Base-by-base conservation (phyloP, 306 rosid species). In the Vicia sativa region DNA sequence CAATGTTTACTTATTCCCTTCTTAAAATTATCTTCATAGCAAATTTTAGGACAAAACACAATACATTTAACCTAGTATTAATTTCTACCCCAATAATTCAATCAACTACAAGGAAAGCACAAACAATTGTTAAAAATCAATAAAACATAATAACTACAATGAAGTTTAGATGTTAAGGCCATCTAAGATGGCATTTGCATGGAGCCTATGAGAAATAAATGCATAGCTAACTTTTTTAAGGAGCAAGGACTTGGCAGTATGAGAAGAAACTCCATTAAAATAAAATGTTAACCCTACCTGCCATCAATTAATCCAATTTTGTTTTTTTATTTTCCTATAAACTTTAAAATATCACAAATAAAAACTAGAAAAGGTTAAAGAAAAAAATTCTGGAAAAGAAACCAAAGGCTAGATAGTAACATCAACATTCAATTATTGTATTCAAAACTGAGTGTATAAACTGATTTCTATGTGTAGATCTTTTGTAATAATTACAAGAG, bases 401-500 rank as follows among this genome's bases (percentile, higher is more conserved):
- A 57, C 56, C 56, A 13, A 74, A 74, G 49, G 34, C 67, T 61
- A 2, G 49, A 44, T 28, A 55, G 35, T 59, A 72, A 68, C 48
- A 38, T 60, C n/a, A 56, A 14, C 26, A 41, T 69, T 65, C 15
- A 80, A 68, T 76, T 70, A 67, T 48, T 64, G 38, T 19, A 49
- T 21, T 11, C 59, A 49, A 82, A 79, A 75, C 34, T 69, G 39
- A 61, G 56, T 26, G 77, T 70, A 44, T 57, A 77, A 70, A 69
- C 74, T 52, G 69, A 74, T 79, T 74, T 75, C 75, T 62, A 62
- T 81, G 80, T 78, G 68, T 71, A 74, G 70, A 76, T 61, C 79
- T 78, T 56, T 53, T 71, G 73, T 77, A 77, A 78, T 79, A 86
- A 79, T 72, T 86, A 82, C 91, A 90, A 68, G 83, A 84, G 83